These are phyloP conservation scores for Microbotryum scabiosae DNA, from an alignment of 1,284 basidiomycete genomes.

Conservation along the genomic window DNA sequence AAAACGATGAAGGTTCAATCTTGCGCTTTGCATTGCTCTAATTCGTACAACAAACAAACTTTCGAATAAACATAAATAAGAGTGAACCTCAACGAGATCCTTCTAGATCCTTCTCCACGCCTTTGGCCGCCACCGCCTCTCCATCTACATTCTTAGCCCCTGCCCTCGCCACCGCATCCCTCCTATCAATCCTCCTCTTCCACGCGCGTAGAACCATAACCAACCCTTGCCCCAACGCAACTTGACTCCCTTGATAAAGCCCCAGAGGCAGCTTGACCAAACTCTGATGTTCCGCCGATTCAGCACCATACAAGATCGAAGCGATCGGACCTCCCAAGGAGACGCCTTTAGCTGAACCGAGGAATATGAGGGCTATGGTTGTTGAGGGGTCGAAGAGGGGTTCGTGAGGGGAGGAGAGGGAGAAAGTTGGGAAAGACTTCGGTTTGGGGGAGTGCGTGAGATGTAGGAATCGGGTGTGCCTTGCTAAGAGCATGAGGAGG, in stretches of 20 bases:
- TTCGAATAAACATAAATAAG: no score
- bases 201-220: conserved; percentile 20
- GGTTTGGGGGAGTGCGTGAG: no score
- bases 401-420: background rate
- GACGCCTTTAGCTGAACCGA: conserved; percentile 27
- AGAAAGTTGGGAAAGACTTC: background rate
- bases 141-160: no score
- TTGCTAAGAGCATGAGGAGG: conserved; percentile 33
- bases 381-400: conserved; percentile 12
- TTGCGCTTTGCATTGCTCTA: no score
- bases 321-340: conserved; percentile 26
- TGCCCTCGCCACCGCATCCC: background rate
- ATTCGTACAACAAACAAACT: no score
- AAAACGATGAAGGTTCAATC: no score
- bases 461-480: conserved; percentile 17
- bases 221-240: conserved; percentile 24
- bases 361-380: conserved; percentile 27
- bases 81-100: no score
- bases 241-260: conserved; percentile 29
- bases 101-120: no score
- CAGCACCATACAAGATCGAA: conserved; percentile 26
- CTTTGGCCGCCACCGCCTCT: no score
- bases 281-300: conserved; percentile 7
- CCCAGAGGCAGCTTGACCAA: conserved; percentile 28
- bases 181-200: conserved; percentile 4